Evolutionary conservation across 1,139 yeast genomes (phyloP).

Genomic region (Candida tetrigidarum): DNA sequence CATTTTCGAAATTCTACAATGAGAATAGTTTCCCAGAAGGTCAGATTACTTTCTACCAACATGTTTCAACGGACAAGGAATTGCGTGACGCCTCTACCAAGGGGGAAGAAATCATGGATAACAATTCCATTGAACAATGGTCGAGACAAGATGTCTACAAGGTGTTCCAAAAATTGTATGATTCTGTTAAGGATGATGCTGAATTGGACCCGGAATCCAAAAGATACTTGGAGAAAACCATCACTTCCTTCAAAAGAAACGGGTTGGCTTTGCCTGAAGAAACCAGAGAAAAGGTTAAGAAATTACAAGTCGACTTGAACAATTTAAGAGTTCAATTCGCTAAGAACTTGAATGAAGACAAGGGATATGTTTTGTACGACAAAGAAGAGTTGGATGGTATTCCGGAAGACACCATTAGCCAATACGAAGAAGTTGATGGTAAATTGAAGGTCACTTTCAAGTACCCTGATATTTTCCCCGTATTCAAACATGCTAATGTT

Average conservation of each 20-base stretch:
- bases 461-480: constrained; percentile 79
- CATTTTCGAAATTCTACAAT: constrained; percentile 56
- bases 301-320: constrained; percentile 62
- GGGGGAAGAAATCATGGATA: constrained; percentile 60
- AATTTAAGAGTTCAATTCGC: constrained; percentile 58
- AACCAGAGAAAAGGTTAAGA: constrained; percentile 57
- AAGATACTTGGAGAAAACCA: constrained; percentile 59
- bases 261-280: constrained; percentile 67
- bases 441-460: constrained; percentile 74
- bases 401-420: constrained; percentile 62
- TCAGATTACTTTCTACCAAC: constrained; percentile 66
- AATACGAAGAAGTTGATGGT: constrained; percentile 55
- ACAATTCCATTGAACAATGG: constrained; percentile 63
- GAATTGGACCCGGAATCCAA: constrained; percentile 56
- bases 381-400: constrained; percentile 73
- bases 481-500: constrained; percentile 67
- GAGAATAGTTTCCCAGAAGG: constrained; percentile 43
- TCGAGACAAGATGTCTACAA: constrained; percentile 70
- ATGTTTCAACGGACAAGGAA: constrained; percentile 64
- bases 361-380: constrained; percentile 61
- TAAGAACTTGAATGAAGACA: constrained; percentile 74
- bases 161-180: constrained; percentile 56
- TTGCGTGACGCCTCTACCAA: constrained; percentile 72
- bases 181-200: constrained; percentile 27
- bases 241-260: constrained; percentile 60